A percentile compares a stretch with the other conserved stretches of the same genome.
Conservation (phyloP, 2,329 filamentous ascomycete species). For the Beauveria sp. region DNA sequence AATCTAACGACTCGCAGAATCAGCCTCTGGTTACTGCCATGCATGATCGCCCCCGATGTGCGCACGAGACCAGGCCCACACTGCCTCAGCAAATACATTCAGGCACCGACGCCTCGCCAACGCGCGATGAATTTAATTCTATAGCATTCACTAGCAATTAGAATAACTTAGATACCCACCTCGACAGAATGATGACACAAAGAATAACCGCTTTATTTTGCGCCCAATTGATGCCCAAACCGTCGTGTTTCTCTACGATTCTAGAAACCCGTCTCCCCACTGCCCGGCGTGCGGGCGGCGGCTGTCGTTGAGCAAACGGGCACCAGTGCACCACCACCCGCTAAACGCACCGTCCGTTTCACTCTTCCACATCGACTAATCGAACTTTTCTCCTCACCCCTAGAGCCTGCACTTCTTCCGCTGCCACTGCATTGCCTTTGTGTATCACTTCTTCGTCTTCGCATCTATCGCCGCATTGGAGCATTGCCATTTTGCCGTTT, state of each 20-base stretch:
- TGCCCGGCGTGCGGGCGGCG: not conserved
- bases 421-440: slow-evolving; percentile 12
- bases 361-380: slow-evolving; percentile 8
- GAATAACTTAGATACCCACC: not conserved
- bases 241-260: slow-evolving; percentile 20
- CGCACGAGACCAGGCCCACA: slow-evolving; percentile 12
- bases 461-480: not conserved
- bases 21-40: not conserved
- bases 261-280: slow-evolving; percentile 13
- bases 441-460: slow-evolving; percentile 9
- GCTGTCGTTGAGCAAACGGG: slow-evolving; percentile 7
- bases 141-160: not conserved
- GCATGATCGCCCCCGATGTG: not conserved
- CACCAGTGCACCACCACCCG: slow-evolving; percentile 5
- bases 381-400: slow-evolving; percentile 3
- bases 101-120: not conserved
- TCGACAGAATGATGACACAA: not conserved
- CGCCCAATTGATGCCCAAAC: slow-evolving; percentile 11
- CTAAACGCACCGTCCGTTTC: not conserved
- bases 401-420: not conserved
- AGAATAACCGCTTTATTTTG: not conserved
- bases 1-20: not conserved
- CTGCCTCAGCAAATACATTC: not conserved
- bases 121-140: not conserved
- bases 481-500: not conserved